Evolutionary conservation across 1,284 basidiomycete genomes (phyloP).

Genomic region (Gomphus sp.): DNA sequence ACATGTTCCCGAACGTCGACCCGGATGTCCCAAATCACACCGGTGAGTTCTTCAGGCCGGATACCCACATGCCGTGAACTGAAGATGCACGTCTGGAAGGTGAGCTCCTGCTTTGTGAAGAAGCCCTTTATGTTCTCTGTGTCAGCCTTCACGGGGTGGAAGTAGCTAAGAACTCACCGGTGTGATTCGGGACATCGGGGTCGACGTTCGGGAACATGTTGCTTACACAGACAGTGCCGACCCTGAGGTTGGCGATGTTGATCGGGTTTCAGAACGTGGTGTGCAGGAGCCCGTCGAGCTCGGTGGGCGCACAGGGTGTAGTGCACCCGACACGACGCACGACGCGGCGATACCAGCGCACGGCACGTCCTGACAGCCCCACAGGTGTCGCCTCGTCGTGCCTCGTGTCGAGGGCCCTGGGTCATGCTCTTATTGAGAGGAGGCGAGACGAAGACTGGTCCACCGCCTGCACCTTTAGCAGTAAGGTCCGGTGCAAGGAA

Average conservation of each 20-base stretch:
- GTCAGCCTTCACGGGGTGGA: not conserved
- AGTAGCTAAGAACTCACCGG: not conserved
- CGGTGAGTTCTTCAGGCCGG: not conserved
- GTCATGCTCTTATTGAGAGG: constrained; percentile 28
- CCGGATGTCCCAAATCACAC: not conserved
- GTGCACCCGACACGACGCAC: too few species aligned
- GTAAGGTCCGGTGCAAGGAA: constrained; percentile 32
- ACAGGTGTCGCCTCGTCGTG: too few species aligned
- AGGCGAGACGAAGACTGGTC: constrained; percentile 28
- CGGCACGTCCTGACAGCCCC: too few species aligned
- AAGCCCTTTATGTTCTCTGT: not conserved
- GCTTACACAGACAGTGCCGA: not conserved
- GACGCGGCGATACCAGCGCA: too few species aligned
- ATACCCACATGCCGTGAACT: too few species aligned
- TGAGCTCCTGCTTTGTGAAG: not conserved
- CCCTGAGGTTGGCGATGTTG: not conserved
- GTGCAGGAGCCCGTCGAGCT: not conserved
- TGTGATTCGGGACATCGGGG: not conserved
- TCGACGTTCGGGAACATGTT: not conserved
- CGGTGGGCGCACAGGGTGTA: too few species aligned
- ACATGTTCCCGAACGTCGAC: not conserved
- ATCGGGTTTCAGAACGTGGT: not conserved
- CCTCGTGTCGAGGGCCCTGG: too few species aligned
- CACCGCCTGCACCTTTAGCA: constrained; percentile 30
- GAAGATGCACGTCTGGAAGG: not conserved